Evolutionary conservation across 2,329 filamentous ascomycete species (phyloP).

Genomic region (Monilinia vaccinii-corymbosi): DNA sequence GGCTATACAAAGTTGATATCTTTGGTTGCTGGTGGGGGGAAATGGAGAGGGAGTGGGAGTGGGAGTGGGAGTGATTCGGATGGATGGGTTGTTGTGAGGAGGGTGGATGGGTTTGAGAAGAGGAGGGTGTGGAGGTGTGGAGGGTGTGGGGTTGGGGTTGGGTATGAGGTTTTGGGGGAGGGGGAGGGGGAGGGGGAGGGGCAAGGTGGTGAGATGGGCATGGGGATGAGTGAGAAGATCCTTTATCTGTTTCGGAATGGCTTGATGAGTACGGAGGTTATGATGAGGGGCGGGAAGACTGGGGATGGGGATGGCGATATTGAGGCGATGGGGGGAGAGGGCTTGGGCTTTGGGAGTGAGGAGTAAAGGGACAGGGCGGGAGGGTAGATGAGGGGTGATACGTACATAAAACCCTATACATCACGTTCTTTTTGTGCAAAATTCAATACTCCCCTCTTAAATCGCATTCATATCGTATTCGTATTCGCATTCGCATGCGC

Average conservation of each 20-base stretch:
- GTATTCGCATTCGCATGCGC: no score
- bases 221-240: no score
- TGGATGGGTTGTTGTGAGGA: no score
- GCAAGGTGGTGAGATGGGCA: neutral
- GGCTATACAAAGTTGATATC: no score
- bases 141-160: neutral
- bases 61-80: no score
- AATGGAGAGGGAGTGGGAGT: neutral
- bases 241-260: neutral
- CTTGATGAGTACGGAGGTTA: constrained; percentile 18
- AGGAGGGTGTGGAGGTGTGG: neutral
- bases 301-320: constrained; percentile 50
- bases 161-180: neutral
- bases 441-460: no score
- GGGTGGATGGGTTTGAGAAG: neutral
- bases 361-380: neutral
- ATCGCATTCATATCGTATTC: no score
- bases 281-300: constrained; percentile 53
- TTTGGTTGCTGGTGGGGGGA: no score
- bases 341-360: constrained; percentile 7
- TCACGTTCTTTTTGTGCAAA: no score
- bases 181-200: neutral
- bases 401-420: no score
- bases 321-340: constrained; percentile 9
- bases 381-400: neutral